Evolutionary conservation across 768 basidiomycete species (phyloP).

Genomic region (Termitomyces sp.): DNA sequence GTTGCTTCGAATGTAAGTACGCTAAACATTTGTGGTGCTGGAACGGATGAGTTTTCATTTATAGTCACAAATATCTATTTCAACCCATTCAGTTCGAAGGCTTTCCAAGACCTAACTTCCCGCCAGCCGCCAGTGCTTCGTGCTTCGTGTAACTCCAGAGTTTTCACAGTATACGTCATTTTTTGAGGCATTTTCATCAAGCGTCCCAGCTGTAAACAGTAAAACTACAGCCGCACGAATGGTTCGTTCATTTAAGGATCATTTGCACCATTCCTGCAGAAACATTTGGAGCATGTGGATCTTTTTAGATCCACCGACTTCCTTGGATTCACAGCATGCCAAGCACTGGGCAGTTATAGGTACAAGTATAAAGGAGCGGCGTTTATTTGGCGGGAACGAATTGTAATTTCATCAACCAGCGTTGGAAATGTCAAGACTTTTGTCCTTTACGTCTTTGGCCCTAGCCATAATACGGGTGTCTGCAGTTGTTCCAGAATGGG

Average conservation of each 20-base stretch:
- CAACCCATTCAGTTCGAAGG: background rate
- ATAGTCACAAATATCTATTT: background rate
- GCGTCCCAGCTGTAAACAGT: background rate
- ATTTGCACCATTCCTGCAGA: background rate
- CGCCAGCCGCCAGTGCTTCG: background rate
- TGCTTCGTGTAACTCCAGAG: background rate
- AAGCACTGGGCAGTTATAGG: too few relatives aligned
- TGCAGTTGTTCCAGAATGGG: background rate
- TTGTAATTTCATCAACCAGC: background rate
- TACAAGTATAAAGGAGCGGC: background rate
- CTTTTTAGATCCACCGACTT: background rate
- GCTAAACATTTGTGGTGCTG: background rate
- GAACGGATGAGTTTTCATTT: background rate
- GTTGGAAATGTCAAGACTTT: background rate
- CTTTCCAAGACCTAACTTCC: background rate
- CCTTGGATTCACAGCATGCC: background rate
- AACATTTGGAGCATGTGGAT: background rate
- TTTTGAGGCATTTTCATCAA: background rate
- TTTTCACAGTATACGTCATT: background rate
- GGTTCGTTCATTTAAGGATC: background rate
- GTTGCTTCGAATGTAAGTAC: background rate
- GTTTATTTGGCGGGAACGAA: background rate
- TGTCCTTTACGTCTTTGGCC: background rate
- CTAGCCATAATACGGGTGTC: background rate
- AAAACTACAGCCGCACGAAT: background rate